Conservation (phyloP, 2,329 filamentous ascomycete species). For the Verticillium tricorpus region DNA sequence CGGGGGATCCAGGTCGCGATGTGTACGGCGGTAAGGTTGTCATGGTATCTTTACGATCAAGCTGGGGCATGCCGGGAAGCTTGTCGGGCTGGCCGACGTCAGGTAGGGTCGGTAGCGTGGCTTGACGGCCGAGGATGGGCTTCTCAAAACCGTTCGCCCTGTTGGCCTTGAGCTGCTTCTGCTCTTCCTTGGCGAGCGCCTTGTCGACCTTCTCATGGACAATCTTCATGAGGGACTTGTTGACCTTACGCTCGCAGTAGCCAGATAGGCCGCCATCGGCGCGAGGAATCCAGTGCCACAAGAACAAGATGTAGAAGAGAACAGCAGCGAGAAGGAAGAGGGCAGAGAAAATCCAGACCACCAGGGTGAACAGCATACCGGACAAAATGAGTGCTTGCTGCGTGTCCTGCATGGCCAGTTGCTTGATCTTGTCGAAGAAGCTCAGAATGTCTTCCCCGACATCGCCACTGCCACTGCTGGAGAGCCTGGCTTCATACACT, state of each 20-base stretch:
- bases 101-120: conserved; percentile 63
- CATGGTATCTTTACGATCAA: conserved; percentile 57
- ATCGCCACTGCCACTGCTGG: conserved; percentile 45
- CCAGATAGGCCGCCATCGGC: conserved; percentile 74
- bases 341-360: conserved; percentile 83
- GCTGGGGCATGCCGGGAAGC: conserved; percentile 52
- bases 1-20: conserved; percentile 53
- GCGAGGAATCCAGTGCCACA: conserved; percentile 87
- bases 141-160: conserved; percentile 48
- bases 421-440: conserved; percentile 79
- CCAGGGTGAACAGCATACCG: conserved; percentile 86
- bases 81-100: conserved; percentile 44
- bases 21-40: conserved; percentile 58
- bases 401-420: conserved; percentile 67
- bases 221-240: conserved; percentile 76
- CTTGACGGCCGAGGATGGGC: conserved; percentile 46
- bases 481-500: conserved; percentile 72
- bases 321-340: conserved; percentile 70
- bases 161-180: conserved; percentile 49
- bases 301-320: conserved; percentile 79
- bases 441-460: conserved; percentile 48
- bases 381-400: conserved; percentile 79
- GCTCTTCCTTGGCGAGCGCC: conserved; percentile 75
- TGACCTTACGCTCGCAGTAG: conserved; percentile 91
- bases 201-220: conserved; percentile 85